These are phyloP conservation scores for Pezicula radicicola DNA, from an alignment of 2,329 filamentous ascomycete genomes.

Conservation along the genomic window DNA sequence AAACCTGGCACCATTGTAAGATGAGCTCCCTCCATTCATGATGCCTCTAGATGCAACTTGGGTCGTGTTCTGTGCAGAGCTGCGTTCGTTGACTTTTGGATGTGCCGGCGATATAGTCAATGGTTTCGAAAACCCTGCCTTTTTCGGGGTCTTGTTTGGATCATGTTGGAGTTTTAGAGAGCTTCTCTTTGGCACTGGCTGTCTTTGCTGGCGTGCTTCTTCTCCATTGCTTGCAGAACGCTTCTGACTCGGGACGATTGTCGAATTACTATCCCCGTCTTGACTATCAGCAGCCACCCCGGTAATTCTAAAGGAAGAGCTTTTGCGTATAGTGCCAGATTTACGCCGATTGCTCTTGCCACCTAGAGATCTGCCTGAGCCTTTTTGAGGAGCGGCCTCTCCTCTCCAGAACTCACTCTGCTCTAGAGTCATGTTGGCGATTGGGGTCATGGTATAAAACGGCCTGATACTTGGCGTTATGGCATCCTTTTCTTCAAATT, in stretches of 20 bases:
- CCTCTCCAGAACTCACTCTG: no score
- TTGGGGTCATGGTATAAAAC: no score
- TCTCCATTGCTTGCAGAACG: not conserved
- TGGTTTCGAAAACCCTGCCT: not conserved
- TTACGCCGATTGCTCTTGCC: not conserved
- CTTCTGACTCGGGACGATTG: no score
- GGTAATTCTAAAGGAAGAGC: not conserved
- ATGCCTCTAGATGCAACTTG: not conserved
- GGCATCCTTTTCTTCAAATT: no score
- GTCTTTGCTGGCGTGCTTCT: constrained; percentile 3
- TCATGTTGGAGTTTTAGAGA: constrained; percentile 4
- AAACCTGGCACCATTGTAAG: constrained; percentile 6
- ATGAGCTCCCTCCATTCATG: not conserved
- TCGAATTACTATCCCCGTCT: no score
- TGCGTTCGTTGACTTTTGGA: no score
- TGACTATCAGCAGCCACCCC: no score
- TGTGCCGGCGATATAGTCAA: no score
- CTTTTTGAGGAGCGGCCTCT: no score
- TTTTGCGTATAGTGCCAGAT: not conserved
- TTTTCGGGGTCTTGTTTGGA: not conserved
- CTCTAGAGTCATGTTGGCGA: no score
- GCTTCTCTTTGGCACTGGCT: constrained; percentile 3
- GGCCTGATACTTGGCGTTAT: no score
- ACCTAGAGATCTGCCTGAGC: no score
- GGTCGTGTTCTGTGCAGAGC: not conserved